Base-by-base conservation (phyloP, 2,329 filamentous ascomycete genomes). In the Coccinonectria pachysandricola region DNA sequence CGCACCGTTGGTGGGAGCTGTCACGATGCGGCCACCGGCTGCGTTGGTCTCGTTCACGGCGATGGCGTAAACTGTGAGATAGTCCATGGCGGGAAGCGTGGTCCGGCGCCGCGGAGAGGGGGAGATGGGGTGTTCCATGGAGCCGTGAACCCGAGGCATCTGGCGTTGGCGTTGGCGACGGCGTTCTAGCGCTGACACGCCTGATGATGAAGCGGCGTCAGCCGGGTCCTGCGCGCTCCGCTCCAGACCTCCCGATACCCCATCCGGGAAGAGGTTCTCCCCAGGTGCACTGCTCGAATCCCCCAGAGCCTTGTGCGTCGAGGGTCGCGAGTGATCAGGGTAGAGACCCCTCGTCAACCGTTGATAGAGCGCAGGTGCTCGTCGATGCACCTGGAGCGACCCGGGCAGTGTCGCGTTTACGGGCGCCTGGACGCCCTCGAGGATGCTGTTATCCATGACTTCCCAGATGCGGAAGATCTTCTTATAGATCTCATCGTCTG, bases 31-130 rank as follows among this genome's bases (percentile, higher is more conserved):
- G 0, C 63, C 63, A 8, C 63, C 63, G 0, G 57, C 60, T 3
- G 63, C 63, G 29, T 67, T 67, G n/a, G 63, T 67, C 43, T 67
- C 63, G 36, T 67, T 67, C 13, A 67, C 63, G 0, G 63, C 63
- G 12, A 66, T 66, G 19, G 63, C 63, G 31, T 66, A 67, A 1
- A 65, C 62, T 2, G 59, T 59, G 7, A 67, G 42, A 28, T 67
- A 62, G 30, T 67, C 63, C 60, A 67, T 65, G 4, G 60, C 59
- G 4, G 62, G 60, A 29, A 67, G 62, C 1, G 60, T 54, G 4
- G 62, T 65, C 6, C 63, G 59, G 2, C 62, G 60, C 2, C 45
- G 40, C 2, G 62, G 63, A 1, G 60, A 58, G 1, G 63, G 63
- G 28, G 56, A 43, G 22, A 67, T 55, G 4, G 61, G 61, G 21